Base-by-base conservation (phyloP, 2,329 filamentous ascomycete species). In the Paramyrothecium roridum region DNA sequence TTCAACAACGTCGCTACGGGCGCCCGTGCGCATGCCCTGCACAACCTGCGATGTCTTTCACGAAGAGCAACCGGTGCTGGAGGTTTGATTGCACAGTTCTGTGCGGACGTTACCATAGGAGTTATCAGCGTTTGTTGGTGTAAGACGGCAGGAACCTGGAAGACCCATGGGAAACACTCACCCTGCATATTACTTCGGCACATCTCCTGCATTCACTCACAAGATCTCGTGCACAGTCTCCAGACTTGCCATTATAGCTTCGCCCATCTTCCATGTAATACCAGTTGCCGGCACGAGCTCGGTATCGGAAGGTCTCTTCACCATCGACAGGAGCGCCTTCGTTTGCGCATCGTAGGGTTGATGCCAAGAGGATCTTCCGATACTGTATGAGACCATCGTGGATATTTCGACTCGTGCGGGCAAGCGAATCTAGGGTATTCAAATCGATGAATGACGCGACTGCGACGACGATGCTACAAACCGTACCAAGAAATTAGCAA, bases 61-160 rank as follows among this genome's bases (percentile, higher is more conserved):
- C 84, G 86, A 40, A 96, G 79, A 21, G 85, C 80, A 33, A 80
- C 76, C 2, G 81, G 78, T 3, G 88, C 84, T 1, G 91, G 91
- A 0, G 89, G 86, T 72, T 97, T 96, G 65, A 91, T 88, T 7
- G 88, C 87, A 72, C 93, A 98, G 64, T 98, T 98, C 91, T 96
- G 70, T 52, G 48, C 8, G 21, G 37, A 26, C 19, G 43, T n/a
- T 33, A 37, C n/a, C 8, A 60, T 45, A 64, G 57, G 34, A 58
- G 59, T 53, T 20, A 8, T 40, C 54, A 11, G 37, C 45, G 33
- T 54, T 50, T 47, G 43, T 21, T 46, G 33, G 48, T 16, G 3
- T 20, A 19, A 50, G 26, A 30, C 10, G 26, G 10, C 26, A 30
- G 26, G 26, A 30, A 30, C 26, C 10, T 30, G 26, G 10, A 30